A percentile compares a stretch with the other conserved stretches of the same genome.
Evolutionary conservation across 331 rosid genomes (phyloP).

Genomic region (Malus hybrid): DNA sequence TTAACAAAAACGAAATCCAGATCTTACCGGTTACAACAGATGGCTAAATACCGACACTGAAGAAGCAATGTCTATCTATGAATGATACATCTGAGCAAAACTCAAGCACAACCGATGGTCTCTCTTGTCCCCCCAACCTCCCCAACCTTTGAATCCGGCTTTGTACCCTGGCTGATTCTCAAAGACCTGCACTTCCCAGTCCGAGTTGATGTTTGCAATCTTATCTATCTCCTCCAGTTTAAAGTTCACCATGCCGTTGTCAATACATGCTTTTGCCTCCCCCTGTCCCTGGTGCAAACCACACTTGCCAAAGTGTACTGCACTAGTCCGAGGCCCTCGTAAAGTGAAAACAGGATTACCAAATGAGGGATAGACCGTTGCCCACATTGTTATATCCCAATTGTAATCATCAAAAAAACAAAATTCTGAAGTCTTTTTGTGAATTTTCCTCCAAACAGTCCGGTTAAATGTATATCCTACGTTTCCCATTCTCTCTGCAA

Average conservation of each 20-base stretch:
- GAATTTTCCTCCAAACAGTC: conserved; percentile 87
- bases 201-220: conserved; percentile 55
- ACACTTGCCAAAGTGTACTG: conserved; percentile 87
- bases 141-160: conserved; percentile 97
- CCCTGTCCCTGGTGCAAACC: conserved; percentile 98
- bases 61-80: conserved; percentile 16
- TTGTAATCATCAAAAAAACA: conserved; percentile 88
- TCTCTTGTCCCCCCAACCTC: conserved; percentile 95
- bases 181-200: conserved; percentile 58
- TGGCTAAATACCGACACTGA: neutral
- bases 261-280: conserved; percentile 60
- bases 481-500: conserved; percentile 97
- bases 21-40: conserved; percentile 4
- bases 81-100: conserved; percentile 65
- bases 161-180: conserved; percentile 75
- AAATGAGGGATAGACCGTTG: conserved; percentile 89
- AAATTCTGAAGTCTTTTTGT: conserved; percentile 60
- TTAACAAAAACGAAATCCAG: conserved; percentile 4
- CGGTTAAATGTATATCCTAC: conserved; percentile 79
- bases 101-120: conserved; percentile 68
- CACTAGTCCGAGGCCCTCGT: conserved; percentile 85
- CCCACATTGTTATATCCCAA: conserved; percentile 99
- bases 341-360: conserved; percentile 77
- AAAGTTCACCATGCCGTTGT: conserved; percentile 55
- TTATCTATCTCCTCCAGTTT: conserved; percentile 45